A percentile compares a stretch with the other conserved stretches of the same genome.
phyloP scores from a whole-genome alignment of 2,329 filamentous ascomycete species.

The Monilinia fructigena region DNA sequence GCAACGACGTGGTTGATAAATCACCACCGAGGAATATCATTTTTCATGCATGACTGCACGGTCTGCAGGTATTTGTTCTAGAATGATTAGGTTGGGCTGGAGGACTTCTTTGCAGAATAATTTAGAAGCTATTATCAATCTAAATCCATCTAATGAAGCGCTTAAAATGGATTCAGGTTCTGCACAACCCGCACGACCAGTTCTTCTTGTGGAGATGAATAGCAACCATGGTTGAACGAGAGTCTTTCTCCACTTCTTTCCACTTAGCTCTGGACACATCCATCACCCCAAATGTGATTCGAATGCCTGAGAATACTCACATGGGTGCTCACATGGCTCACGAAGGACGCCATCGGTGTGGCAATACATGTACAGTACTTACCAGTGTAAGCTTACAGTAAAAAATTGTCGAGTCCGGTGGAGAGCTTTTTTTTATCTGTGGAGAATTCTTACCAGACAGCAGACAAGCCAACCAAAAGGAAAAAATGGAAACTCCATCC shows the following conservation, averaged over 20 bases:
- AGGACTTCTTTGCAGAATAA: slow-evolving; percentile 9
- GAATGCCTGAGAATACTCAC: slow-evolving; percentile 13
- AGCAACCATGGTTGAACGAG: neutral
- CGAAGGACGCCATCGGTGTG: slow-evolving; percentile 11
- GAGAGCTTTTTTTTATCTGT: neutral
- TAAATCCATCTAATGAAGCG: neutral
- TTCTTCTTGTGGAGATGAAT: slow-evolving; percentile 9
- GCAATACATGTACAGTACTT: neutral
- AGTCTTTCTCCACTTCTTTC: neutral
- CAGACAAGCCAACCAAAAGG: neutral
- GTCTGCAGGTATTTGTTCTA: slow-evolving; percentile 2
- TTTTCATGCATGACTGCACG: neutral
- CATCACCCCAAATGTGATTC: neutral
- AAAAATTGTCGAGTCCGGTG: neutral
- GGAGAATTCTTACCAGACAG: neutral
- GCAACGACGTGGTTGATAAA: slow-evolving; percentile 7
- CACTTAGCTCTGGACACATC: slow-evolving; percentile 12
- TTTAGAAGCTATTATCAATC: slow-evolving; percentile 14
- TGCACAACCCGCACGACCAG: neutral
- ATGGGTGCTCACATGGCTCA: slow-evolving; percentile 13
- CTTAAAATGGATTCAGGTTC: slow-evolving; percentile 7
- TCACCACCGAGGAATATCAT: neutral
- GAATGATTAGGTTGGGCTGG: slow-evolving; percentile 15
- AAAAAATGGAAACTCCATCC: neutral
- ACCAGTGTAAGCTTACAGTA: slow-evolving; percentile 7